Percentiles rank a stretch among this genome's conserved stretches.
Evolutionary conservation across 148 eudicot genomes (phyloP).

Genomic region (Fagopyrum homotropicum): DNA sequence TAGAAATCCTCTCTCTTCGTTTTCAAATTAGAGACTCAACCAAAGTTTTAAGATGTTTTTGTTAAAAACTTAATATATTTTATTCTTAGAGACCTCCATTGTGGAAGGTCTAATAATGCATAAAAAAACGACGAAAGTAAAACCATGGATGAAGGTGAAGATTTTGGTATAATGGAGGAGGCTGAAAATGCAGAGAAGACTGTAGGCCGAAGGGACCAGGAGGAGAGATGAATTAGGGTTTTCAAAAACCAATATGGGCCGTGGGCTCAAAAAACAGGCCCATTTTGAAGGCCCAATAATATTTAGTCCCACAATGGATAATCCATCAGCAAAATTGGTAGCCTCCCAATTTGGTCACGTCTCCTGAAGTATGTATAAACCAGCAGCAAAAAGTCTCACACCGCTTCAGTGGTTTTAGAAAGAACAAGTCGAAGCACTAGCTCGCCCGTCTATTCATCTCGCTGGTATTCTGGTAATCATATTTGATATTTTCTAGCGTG

Average conservation of each 20-base stretch:
- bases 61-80: too few relatives aligned
- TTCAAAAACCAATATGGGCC: background rate
- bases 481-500: background rate
- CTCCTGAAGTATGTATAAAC: background rate
- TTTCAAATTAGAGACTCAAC: too few relatives aligned
- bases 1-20: too few relatives aligned
- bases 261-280: background rate
- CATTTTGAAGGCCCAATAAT: background rate
- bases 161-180: background rate
- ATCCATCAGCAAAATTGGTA: background rate
- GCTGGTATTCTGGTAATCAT: background rate
- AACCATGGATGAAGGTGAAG: background rate
- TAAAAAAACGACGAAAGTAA: background rate
- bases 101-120: too few relatives aligned
- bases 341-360: background rate
- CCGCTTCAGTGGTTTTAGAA: background rate
- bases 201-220: background rate
- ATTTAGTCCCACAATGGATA: background rate
- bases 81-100: too few relatives aligned
- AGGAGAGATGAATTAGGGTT: background rate
- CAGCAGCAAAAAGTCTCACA: background rate
- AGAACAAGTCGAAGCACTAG: background rate
- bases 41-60: too few relatives aligned
- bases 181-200: background rate
- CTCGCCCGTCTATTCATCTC: constrained; percentile 2